Evolutionary conservation across 2,329 filamentous ascomycete species (phyloP).

Genomic region (Spiromastix sp.): DNA sequence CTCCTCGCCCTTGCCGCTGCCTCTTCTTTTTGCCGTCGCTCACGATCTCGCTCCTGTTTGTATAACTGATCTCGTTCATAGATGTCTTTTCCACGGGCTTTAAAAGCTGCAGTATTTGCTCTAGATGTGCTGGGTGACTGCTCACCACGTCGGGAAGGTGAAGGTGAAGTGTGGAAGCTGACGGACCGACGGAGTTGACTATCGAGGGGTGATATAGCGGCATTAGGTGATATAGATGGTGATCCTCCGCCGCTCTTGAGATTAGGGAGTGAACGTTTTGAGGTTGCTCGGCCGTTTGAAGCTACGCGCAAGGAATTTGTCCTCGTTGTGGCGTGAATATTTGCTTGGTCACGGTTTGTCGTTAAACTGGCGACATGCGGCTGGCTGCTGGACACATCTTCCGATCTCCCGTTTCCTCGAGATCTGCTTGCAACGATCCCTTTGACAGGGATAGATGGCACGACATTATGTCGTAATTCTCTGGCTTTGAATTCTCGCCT

Average conservation of each 20-base stretch:
- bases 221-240: conserved; percentile 2
- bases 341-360: neutral
- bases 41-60: conserved; percentile 16
- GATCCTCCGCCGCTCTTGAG: conserved; percentile 9
- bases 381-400: neutral
- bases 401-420: conserved; percentile 20
- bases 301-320: conserved; percentile 5
- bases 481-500: conserved; percentile 36
- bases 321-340: neutral
- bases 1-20: conserved; percentile 21
- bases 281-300: conserved; percentile 4
- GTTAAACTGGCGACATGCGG: neutral
- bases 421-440: conserved; percentile 38
- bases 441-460: conserved; percentile 25
- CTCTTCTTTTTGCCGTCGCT: conserved; percentile 22
- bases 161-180: neutral
- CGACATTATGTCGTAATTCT: conserved; percentile 24
- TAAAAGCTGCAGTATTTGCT: conserved; percentile 14
- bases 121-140: no score
- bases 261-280: conserved; percentile 9
- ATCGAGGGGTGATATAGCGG: neutral
- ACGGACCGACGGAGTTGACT: neutral
- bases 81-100: conserved; percentile 20
- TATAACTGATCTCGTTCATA: conserved; percentile 16
- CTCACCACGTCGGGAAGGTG: no score